Evolutionary conservation across 306 rosid species (phyloP).

Genomic region (Herpetospermum pedunculosum): DNA sequence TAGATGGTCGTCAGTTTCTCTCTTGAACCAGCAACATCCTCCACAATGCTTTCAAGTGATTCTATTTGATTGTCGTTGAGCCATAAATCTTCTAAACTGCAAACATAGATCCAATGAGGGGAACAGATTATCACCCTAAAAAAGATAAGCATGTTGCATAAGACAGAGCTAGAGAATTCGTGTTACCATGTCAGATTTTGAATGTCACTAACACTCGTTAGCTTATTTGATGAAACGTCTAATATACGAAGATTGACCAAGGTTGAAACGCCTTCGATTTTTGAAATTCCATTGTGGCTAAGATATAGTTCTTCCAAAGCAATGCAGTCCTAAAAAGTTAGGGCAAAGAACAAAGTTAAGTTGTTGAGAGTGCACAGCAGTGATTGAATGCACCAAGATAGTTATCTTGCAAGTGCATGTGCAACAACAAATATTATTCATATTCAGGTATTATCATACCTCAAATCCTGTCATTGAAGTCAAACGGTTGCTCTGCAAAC

Average conservation of each 20-base stretch:
- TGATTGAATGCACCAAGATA: not conserved
- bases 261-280: slow-evolving; percentile 81
- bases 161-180: not conserved
- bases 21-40: slow-evolving; percentile 71
- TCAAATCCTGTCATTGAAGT: slow-evolving; percentile 79
- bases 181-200: slow-evolving; percentile 46
- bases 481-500: slow-evolving; percentile 91
- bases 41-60: slow-evolving; percentile 47
- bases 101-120: slow-evolving; percentile 11
- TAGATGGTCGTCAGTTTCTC: slow-evolving; percentile 80
- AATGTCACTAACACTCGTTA: slow-evolving; percentile 53
- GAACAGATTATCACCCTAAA: slow-evolving; percentile 13
- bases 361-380: not conserved
- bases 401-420: not conserved
- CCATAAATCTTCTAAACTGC: slow-evolving; percentile 92
- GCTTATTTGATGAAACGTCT: slow-evolving; percentile 86
- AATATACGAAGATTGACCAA: slow-evolving; percentile 69
- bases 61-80: slow-evolving; percentile 84
- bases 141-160: slow-evolving; percentile 1
- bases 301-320: slow-evolving; percentile 86
- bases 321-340: slow-evolving; percentile 39
- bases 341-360: not conserved
- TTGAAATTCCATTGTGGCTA: slow-evolving; percentile 87
- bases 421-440: not conserved
- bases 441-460: slow-evolving; percentile 22